Conservation (phyloP, 345 rosid species). For the Eucalyptus marginata region DNA sequence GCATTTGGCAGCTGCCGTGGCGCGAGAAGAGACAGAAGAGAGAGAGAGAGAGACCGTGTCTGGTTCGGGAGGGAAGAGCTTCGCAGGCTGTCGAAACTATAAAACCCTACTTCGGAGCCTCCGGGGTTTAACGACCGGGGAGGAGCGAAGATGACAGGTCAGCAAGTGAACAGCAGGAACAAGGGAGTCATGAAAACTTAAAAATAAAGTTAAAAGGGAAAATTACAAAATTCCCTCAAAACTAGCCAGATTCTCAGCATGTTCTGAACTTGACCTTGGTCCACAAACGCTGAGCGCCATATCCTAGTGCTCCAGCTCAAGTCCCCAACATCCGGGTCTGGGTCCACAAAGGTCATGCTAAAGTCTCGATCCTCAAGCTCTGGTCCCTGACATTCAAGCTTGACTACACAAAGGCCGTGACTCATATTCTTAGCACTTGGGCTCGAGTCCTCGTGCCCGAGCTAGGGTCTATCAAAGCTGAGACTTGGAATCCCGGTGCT, state of each 20-base stretch:
- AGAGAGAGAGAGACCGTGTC: not conserved
- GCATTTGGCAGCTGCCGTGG: not conserved
- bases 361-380: accelerated
- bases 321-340: accelerated
- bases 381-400: accelerated
- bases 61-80: not conserved
- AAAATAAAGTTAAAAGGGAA: not conserved
- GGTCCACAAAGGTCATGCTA: accelerated
- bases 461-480: not conserved
- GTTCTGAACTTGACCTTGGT: accelerated
- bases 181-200: not conserved
- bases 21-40: not conserved
- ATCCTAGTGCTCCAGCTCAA: not conserved
- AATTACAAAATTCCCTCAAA: not conserved
- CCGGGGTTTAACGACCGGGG: not conserved
- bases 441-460: accelerated
- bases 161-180: not conserved
- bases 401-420: accelerated
- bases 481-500: accelerated
- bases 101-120: not conserved
- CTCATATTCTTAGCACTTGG: accelerated
- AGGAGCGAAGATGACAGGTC: not conserved
- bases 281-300: accelerated
- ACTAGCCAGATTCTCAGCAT: not conserved
- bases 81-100: not conserved